A percentile compares a stretch with the other conserved stretches of the same genome.
These are phyloP conservation scores for Ustilago sp. DNA, from an alignment of 1,284 basidiomycete genomes.

Conservation along the genomic window DNA sequence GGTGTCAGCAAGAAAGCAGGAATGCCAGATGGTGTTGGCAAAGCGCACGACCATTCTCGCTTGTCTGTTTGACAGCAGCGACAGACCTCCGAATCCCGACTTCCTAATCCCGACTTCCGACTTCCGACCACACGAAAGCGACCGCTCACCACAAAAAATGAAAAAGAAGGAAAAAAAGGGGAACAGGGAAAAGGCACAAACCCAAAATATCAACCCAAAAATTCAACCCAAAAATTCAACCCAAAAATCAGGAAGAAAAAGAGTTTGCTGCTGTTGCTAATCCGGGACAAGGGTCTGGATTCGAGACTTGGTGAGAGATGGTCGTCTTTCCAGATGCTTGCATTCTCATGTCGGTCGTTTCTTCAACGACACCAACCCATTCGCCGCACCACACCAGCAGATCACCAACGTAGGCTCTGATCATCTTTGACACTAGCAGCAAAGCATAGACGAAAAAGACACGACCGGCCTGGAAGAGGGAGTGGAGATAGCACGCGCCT, in stretches of 20 bases:
- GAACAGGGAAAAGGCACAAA: constrained; percentile 7
- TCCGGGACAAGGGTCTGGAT: constrained; percentile 1
- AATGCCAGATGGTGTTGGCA: background rate
- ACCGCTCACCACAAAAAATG: background rate
- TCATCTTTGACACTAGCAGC: background rate
- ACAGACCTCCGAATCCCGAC: background rate
- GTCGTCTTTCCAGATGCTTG: background rate
- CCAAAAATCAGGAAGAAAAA: constrained; percentile 11
- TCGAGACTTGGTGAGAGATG: background rate
- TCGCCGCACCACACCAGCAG: background rate
- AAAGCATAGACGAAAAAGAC: background rate
- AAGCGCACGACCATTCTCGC: constrained; percentile 11
- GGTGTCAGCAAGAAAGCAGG: background rate
- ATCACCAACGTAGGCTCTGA: background rate
- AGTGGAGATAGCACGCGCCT: background rate
- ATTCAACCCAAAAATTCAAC: constrained; percentile 1
- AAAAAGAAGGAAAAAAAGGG: constrained; percentile 8
- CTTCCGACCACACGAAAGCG: background rate
- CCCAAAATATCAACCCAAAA: constrained; percentile 1
- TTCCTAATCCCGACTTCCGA: constrained; percentile 9
- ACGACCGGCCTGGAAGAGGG: background rate
- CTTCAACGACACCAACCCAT: background rate
- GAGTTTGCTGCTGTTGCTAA: background rate
- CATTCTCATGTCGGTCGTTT: background rate
- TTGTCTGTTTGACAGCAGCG: background rate